Evolutionary conservation across 345 rosid species (phyloP), one percentile per base, ranked within the genome.

Genomic region (Ceriops tagal): DNA sequence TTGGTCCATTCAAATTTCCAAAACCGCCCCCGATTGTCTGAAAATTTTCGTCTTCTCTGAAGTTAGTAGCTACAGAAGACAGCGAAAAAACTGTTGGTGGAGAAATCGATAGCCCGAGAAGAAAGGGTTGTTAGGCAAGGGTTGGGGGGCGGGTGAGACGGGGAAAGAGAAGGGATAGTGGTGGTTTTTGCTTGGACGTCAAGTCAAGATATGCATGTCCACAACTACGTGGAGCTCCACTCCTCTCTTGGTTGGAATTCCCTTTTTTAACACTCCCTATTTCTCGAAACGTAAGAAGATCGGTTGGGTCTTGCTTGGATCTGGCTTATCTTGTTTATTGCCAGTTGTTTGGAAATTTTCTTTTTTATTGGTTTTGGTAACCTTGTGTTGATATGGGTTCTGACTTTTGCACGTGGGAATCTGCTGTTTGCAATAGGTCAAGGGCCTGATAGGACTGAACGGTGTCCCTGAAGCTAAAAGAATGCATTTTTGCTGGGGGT

Each of bases 151-250:
- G 96, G 96, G 82, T 92, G 56, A 84, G 84, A 70, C 84, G 71
- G 64, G 85, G 72, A 61, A 58, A 75, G 77, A 65, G 93, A 80
- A 72, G 92, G 93, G 49, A 77, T 93, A 51, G 86, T 85, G 47
- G 88, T 91, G 77, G 85, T 83, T 22, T 88, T 91, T 71, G 90
- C 95, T 69, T 93, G 97, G 98, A 86, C 88, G 90, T 89, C 92
- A 7, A 89, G 92, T 64, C 85, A 88, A 73, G 93, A 88, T 76
- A 85, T 76, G 63, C 90, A 88, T 73, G 82, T 89, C 70, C 84
- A 83, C 69, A 88, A 66, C 77, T 89, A 83, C 68, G 80, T 86
- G 30, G 70, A 85, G 78, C 91, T 93, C 35, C 91, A 88, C 64
- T 77, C 86, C 30, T 91, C 96, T 52, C 72, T 87, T 73, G 84